Evolutionary conservation across 1,284 basidiomycete genomes (phyloP).

Genomic region (Leccinum pachyderme): DNA sequence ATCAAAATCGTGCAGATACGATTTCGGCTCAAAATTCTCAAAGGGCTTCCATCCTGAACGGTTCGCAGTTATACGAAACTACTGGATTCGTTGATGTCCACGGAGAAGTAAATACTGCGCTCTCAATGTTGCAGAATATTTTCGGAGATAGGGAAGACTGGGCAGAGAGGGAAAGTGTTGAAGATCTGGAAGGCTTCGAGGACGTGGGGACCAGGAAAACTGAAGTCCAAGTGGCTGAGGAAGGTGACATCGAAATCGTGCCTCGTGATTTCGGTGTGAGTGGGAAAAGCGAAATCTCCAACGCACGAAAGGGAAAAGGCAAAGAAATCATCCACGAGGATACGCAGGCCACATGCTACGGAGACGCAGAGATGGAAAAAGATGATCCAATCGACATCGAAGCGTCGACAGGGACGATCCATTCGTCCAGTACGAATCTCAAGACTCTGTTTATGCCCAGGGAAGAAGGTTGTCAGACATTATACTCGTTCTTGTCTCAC

Average conservation of each 20-base stretch:
- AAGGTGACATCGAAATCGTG: conserved; percentile 16
- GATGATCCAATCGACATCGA: not conserved
- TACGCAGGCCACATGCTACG: not conserved
- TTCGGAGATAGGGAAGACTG: conserved; percentile 49
- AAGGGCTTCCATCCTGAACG: not conserved
- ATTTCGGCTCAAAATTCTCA: not conserved
- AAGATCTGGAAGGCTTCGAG: conserved; percentile 49
- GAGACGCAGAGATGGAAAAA: conserved; percentile 18
- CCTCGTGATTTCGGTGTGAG: conserved; percentile 1
- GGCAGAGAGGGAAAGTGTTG: conserved; percentile 55
- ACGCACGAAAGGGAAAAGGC: not conserved
- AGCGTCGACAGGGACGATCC: not conserved
- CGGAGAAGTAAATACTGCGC: conserved; percentile 45
- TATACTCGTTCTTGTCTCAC: not conserved
- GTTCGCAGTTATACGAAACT: conserved; percentile 3
- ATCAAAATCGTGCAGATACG: not conserved
- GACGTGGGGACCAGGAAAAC: conserved; percentile 3
- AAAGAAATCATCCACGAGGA: conserved; percentile 13
- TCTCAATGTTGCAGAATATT: conserved; percentile 50
- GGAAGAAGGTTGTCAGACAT: conserved; percentile 50
- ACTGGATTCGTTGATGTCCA: conserved; percentile 35
- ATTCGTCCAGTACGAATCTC: conserved; percentile 36
- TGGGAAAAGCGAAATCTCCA: not conserved
- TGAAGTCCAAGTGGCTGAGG: conserved; percentile 1
- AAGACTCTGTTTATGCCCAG: conserved; percentile 70